phyloP scores from a whole-genome alignment of 2,329 filamentous ascomycete species.

The Thermoascus crustaceus region DNA sequence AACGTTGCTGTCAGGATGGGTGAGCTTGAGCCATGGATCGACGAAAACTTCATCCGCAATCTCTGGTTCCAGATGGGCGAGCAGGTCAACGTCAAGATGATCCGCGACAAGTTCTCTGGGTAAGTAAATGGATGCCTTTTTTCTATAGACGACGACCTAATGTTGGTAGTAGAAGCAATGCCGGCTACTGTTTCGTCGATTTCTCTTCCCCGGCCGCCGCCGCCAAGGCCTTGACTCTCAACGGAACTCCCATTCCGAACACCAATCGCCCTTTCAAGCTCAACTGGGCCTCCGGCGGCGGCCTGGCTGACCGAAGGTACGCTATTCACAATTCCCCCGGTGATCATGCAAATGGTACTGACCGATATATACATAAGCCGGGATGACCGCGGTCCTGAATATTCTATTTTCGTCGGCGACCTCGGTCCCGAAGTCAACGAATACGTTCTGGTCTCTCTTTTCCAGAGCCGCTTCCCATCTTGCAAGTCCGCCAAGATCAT shows the following conservation, averaged over 20 bases:
- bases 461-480: conserved; percentile 90
- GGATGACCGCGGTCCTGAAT: conserved; percentile 93
- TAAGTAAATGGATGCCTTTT: conserved; percentile 39
- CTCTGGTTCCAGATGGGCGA: conserved; percentile 92
- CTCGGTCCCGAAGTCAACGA: conserved; percentile 98
- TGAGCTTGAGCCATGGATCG: conserved; percentile 97
- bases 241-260: conserved; percentile 84
- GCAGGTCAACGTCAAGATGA: conserved; percentile 97
- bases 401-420: conserved; percentile 95
- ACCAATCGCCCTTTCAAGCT: conserved; percentile 94
- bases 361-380: conserved; percentile 40
- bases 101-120: conserved; percentile 98
- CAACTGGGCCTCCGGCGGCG: conserved; percentile 97
- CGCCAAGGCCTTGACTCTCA: conserved; percentile 81
- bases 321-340: conserved; percentile 14
- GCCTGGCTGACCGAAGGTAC: conserved; percentile 84
- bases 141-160: conserved; percentile 24
- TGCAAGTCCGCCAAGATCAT: conserved; percentile 99
- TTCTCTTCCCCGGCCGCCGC: conserved; percentile 77
- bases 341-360: conserved; percentile 1
- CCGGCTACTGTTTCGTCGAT: conserved; percentile 97
- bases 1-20: conserved; percentile 71
- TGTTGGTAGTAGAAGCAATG: conserved; percentile 61
- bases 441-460: conserved; percentile 92
- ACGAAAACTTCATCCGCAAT: conserved; percentile 96